phyloP scores from a whole-genome alignment of 1,284 basidiomycete genomes.

The Porogramme epimiltina region DNA sequence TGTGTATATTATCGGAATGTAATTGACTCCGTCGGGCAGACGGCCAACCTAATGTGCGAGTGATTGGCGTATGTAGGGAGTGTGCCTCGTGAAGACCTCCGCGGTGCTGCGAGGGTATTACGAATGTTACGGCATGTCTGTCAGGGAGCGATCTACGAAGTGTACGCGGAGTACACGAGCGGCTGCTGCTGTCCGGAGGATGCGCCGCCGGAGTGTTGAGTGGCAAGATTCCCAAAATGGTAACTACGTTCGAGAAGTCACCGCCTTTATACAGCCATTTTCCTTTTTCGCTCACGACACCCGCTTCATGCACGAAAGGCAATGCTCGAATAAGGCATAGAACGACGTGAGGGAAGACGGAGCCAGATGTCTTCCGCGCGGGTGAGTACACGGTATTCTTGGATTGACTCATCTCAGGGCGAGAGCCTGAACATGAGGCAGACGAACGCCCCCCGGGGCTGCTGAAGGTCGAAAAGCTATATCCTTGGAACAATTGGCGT shows the following conservation, averaged over 20 bases:
- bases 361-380: slow-evolving; percentile 13
- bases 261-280: slow-evolving; percentile 17
- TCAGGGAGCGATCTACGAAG: not conserved
- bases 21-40: too few relatives aligned
- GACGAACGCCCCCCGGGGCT: not conserved
- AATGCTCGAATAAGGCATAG: slow-evolving; percentile 6
- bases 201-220: slow-evolving; percentile 13
- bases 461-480: not conserved
- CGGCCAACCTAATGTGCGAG: too few relatives aligned
- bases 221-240: slow-evolving; percentile 8
- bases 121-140: not conserved
- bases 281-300: slow-evolving; percentile 1
- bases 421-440: slow-evolving; percentile 14
- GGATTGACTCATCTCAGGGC: slow-evolving; percentile 4
- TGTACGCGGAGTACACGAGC: not conserved
- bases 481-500: not conserved
- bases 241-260: slow-evolving; percentile 20
- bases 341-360: slow-evolving; percentile 8
- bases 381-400: not conserved
- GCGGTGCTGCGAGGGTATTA: too few relatives aligned
- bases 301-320: slow-evolving; percentile 14
- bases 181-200: slow-evolving; percentile 6
- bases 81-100: too few relatives aligned
- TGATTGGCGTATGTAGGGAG: not conserved
- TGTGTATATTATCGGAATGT: not conserved